Evolutionary conservation across 176 grass and related monocot genomes (phyloP), one percentile per base, ranked within the genome.

Genomic region (Coix lacrymajobi): DNA sequence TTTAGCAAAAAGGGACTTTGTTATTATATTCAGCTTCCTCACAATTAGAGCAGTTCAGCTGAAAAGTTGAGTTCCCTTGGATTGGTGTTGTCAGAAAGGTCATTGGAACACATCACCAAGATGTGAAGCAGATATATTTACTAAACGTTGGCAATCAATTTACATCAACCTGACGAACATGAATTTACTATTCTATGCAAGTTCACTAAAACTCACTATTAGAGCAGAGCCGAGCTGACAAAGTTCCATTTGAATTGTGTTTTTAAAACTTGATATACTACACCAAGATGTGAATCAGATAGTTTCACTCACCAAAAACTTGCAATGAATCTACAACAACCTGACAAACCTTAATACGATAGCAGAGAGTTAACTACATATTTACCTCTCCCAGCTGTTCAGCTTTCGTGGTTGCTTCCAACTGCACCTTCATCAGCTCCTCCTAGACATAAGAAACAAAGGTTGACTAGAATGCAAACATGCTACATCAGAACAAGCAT

Each of bases 401-500:
- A 22, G 73, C 79, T 85, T 91, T 91, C 75, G 79, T 67, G 31
- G 86, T 86, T 44, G 92, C 86, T 89, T 98, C 92, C 71, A 95
- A 56, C 66, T 95, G 88, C 73, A 79, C 81, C 76, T 57, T 98
- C 87, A 98, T 87, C 62, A 98, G 81, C 62, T 98, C 96, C 79
- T 93, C 92, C 95, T 95, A 87, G 79, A 87, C 44, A 84, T 77
- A 22, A 84, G 73, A 79, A 65, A 72, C 66, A 82, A 82, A 68
- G 29, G 78, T 22, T 68, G 19, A 81, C 84, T 19, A 88, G 13
- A 84, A 66, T 56, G 36, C 16, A 78, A 52, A 64, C 1, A 84
- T 22, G 29, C 62, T 17, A 81, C 40, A 58, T 45, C 49, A 52
- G 76, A 65, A 85, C 37, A n/a, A 44, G 22, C 24, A 67, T 62